Base-by-base conservation (phyloP, 2,329 filamentous ascomycete genomes). In the Penicillium griseofulvum region DNA sequence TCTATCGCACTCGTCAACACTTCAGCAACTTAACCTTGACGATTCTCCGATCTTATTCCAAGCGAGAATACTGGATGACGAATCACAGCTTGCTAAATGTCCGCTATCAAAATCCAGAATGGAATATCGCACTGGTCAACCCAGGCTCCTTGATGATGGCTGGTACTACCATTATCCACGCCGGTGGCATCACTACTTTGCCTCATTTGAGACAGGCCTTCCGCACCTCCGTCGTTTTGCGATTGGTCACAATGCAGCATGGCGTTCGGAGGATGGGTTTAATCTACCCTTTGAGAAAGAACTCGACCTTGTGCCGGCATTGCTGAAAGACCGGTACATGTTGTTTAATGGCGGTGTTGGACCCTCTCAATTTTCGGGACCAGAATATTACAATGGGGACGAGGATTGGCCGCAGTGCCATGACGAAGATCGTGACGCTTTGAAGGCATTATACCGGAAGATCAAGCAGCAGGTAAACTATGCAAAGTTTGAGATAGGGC, bases 1-100 rank as follows among this genome's bases (percentile, higher is more conserved):
- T 19, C 33, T 48, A 4, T 41, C 42, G 34, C 50, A 52, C 26
- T 49, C 47, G 5, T 52, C 42, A 17, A 52, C 49, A 14, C 42
- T 48, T 4, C 17, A 41, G 14, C 34, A 52, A 19, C 42, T 52
- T n/a, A n/a, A 48, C 8, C 43, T 52, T 10, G 50, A 53, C 14
- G 16, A 41, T 48, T 53, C 36, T 34, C 5, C 28, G 1, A 53
- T 48, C 11, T 16, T 53, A 12, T 28, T 34, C 19, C 5, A 8
- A 14, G 12, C 11, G 9, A 31, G 11, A 14, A 16, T 33, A 5
- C 6, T n/a, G 2, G 0, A 41, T 9, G 0, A 6, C 4, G 9
- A 33, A 39, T 9, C 2, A 2, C 4, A 28, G 5, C 28, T 17
- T 24, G 6, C 5, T 16, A 12, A 24, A 2, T 47, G 17, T 14